Conservation (phyloP, 1,284 basidiomycete species). For the Exobasidium cylindrosporum region DNA sequence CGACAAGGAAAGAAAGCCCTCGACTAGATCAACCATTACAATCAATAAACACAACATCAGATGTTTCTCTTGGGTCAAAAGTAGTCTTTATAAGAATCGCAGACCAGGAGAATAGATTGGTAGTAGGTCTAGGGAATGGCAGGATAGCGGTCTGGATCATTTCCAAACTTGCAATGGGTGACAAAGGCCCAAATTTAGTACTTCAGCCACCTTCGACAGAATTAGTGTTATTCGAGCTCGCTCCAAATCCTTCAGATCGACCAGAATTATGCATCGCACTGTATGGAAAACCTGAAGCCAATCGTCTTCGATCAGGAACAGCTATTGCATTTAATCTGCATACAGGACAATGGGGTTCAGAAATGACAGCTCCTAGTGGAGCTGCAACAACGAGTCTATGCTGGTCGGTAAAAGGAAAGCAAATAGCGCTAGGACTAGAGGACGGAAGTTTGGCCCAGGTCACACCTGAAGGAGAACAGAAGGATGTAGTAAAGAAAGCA, state of each 20-base stretch:
- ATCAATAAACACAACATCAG: constrained; percentile 21
- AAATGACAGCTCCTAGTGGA: constrained; percentile 21
- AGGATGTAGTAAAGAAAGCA: constrained; percentile 65
- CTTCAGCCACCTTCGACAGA: constrained; percentile 25
- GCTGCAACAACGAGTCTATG: constrained; percentile 60
- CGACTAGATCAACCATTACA: constrained; percentile 19
- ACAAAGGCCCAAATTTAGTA: constrained; percentile 26
- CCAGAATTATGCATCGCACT: constrained; percentile 56
- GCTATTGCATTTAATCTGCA: constrained; percentile 30
- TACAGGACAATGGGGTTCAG: constrained; percentile 26
- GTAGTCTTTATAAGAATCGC: constrained; percentile 32
- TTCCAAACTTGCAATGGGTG: constrained; percentile 18
- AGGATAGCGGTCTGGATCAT: constrained; percentile 34
- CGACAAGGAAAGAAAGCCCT: constrained; percentile 28
- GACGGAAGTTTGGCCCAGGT: constrained; percentile 72
- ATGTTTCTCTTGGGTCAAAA: constrained; percentile 20
- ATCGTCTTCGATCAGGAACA: constrained; percentile 36
- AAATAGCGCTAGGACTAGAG: constrained; percentile 71
- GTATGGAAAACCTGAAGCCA: constrained; percentile 48
- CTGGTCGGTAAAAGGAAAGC: constrained; percentile 85
- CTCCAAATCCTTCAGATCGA: constrained; percentile 58
- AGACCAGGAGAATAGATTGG: constrained; percentile 22
- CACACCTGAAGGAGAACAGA: constrained; percentile 63
- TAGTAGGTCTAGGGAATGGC: constrained; percentile 36
- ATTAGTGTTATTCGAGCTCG: constrained; percentile 36